phyloP scores from a whole-genome alignment of 2,329 filamentous ascomycete species.

The Fusarium goolgardi region DNA sequence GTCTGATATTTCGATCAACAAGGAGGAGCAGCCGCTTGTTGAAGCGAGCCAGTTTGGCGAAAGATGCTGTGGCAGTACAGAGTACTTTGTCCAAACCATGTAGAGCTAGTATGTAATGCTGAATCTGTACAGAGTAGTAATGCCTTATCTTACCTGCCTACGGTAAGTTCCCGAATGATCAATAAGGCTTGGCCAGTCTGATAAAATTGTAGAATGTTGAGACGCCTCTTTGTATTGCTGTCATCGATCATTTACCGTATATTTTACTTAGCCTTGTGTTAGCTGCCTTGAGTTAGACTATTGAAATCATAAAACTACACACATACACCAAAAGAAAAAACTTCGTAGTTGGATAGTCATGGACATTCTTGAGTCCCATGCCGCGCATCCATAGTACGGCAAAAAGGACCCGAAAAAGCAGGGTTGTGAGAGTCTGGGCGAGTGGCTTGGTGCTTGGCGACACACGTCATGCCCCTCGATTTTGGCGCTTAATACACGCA shows the following conservation, averaged over 20 bases:
- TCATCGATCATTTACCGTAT: background rate
- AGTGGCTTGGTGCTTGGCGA: conserved; percentile 49
- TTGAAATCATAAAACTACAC: background rate
- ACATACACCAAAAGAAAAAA: background rate
- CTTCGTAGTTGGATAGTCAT: background rate
- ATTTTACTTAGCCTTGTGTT: conserved; percentile 17
- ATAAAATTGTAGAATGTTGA: background rate
- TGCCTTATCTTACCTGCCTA: background rate
- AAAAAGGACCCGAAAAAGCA: conserved; percentile 45
- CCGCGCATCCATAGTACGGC: conserved; percentile 33
- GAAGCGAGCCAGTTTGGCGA: background rate
- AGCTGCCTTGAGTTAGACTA: background rate
- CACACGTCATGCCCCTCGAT: conserved; percentile 49
- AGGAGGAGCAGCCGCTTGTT: conserved; percentile 4
- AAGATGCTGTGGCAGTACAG: background rate
- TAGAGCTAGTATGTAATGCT: background rate
- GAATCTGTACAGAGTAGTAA: background rate
- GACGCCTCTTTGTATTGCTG: conserved; percentile 8
- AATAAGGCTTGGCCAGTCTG: background rate
- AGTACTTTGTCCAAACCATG: background rate
- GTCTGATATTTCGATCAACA: conserved; percentile 32
- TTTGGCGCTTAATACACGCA: conserved; percentile 40
- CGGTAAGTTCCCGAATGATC: background rate
- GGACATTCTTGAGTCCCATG: conserved; percentile 21
- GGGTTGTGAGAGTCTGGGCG: conserved; percentile 46